These are phyloP conservation scores for Penicillium waksmanii DNA, from an alignment of 495 filamentous ascomycete species.

Conservation along the genomic window DNA sequence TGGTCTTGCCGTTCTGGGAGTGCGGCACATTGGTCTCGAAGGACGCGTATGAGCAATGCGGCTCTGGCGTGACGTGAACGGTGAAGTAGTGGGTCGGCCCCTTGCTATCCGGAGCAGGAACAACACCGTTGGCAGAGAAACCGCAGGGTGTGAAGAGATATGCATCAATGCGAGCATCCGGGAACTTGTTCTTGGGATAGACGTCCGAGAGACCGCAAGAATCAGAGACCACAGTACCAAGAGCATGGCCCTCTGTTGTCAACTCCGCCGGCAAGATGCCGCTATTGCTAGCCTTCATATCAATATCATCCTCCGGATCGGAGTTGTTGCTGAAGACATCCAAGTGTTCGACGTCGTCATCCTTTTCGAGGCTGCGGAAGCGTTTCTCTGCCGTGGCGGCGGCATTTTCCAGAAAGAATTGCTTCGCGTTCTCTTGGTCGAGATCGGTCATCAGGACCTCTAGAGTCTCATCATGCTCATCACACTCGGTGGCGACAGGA, in stretches of 20 bases:
- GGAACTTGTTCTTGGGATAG: conserved; percentile 84
- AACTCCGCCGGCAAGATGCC: conserved; percentile 70
- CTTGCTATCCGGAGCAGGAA: conserved; percentile 73
- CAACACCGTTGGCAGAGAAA: conserved; percentile 96
- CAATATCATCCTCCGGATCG: conserved; percentile 64
- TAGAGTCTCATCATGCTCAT: conserved; percentile 81
- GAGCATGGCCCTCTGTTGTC: conserved; percentile 90
- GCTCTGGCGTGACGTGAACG: conserved; percentile 97
- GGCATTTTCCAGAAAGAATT: conserved; percentile 95
- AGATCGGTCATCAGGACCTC: conserved; percentile 99
- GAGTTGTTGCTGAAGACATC: conserved; percentile 82
- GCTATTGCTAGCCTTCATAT: conserved; percentile 55
- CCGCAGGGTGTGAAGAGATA: conserved; percentile 98
- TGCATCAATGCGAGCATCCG: conserved; percentile 91
- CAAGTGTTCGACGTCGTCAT: conserved; percentile 58
- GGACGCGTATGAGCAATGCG: conserved; percentile 96
- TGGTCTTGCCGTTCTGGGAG: conserved; percentile 82
- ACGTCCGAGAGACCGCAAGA: conserved; percentile 86
- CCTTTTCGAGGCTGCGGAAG: conserved; percentile 56
- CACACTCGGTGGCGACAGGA: conserved; percentile 43
- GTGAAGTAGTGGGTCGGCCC: conserved; percentile 91
- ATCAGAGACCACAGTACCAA: conserved; percentile 92
- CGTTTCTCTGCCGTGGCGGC: conserved; percentile 84
- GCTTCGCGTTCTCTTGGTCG: conserved; percentile 87
- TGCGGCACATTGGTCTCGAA: conserved; percentile 99